phyloP scores from a whole-genome alignment of 1,284 basidiomycete species.

The Ceratobasidium sp. region DNA sequence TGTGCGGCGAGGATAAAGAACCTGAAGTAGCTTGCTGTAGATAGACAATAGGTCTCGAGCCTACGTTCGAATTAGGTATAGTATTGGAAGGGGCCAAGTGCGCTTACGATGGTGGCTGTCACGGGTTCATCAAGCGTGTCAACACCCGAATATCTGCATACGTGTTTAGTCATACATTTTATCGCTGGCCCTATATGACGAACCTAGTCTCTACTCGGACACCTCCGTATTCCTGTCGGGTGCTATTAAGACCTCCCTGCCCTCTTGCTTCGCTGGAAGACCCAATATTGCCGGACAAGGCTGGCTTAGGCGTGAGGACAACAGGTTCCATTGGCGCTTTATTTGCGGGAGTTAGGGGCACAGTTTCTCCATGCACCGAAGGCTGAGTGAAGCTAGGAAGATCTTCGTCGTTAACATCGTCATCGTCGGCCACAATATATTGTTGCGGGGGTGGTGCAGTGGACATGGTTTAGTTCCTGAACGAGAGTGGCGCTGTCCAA shows the following conservation, averaged over 20 bases:
- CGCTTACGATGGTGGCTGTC: conserved; percentile 83
- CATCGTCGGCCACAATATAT: conserved; percentile 63
- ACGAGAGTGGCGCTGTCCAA: conserved; percentile 11
- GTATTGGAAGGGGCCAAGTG: background rate
- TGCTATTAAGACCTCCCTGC: conserved; percentile 49
- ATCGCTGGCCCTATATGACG: conserved; percentile 46
- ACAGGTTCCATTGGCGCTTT: conserved; percentile 65
- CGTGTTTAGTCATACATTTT: background rate
- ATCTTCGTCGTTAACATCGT: conserved; percentile 80
- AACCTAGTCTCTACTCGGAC: conserved; percentile 87
- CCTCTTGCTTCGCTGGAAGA: conserved; percentile 55
- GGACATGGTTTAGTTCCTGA: conserved; percentile 34
- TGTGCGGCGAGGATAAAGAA: conserved; percentile 83
- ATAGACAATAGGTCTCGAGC: conserved; percentile 88
- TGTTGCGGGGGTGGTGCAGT: conserved; percentile 37
- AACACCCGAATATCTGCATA: conserved; percentile 75
- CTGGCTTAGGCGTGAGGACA: conserved; percentile 52
- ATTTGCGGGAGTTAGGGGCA: conserved; percentile 66
- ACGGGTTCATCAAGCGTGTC: conserved; percentile 94
- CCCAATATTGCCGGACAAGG: conserved; percentile 79
- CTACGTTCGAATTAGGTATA: conserved; percentile 57
- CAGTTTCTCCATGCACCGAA: conserved; percentile 49
- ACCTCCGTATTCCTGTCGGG: conserved; percentile 79
- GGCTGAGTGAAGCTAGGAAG: conserved; percentile 81
- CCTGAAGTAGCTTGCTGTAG: conserved; percentile 90